Evolutionary conservation across 805 yeast species (phyloP), one percentile per base, ranked within the genome.

Genomic region (Debaryomyces hansenii): DNA sequence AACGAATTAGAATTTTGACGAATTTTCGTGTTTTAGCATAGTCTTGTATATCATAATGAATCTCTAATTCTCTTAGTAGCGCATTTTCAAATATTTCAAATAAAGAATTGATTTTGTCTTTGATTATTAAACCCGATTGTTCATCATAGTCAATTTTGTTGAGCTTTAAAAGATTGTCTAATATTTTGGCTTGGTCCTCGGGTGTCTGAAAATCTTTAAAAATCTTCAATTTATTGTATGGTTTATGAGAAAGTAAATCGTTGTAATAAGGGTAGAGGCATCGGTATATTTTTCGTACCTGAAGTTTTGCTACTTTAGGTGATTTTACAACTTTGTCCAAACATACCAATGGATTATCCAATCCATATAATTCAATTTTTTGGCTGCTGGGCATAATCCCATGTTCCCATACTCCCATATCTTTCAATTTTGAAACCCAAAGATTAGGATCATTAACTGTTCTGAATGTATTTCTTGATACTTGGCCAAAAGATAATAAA

Each of bases 61-160:
- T 63, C 42, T 86, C 91, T 48, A 87, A 73, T 58, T 89, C 95
- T 39, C 81, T 64, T 12, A 88, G 60, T 6, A 86, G 74, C 0
- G 94, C 87, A 58, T 78, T 85, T 35, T 85, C 84, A 58, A 89
- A 87, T 15, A 87, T 70, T 56, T 85, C 92, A 33, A 82, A 62
- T 10, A 84, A 70, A 3, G 85, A 73, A 32, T 74, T 75, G 40
- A 85, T 63, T 48, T 80, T 76, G 55, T 59, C 73, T 54, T 59
- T 69, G 49, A 56, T 67, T 40, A 50, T 45, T 46, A 47, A 58
- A 54, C 66, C 55, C 12, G 63, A 57, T 37, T 50, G 67, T 55
- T 58, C 67, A 40, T 57, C 53, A 35, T 53, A 61, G 52, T 59
- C 77, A 9, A 70, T 57, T 34, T 55, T 56, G 20, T 76, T 69